These are phyloP conservation scores for Polygonum aviculare DNA, from an alignment of 148 eudicot genomes.

Conservation along the genomic window DNA sequence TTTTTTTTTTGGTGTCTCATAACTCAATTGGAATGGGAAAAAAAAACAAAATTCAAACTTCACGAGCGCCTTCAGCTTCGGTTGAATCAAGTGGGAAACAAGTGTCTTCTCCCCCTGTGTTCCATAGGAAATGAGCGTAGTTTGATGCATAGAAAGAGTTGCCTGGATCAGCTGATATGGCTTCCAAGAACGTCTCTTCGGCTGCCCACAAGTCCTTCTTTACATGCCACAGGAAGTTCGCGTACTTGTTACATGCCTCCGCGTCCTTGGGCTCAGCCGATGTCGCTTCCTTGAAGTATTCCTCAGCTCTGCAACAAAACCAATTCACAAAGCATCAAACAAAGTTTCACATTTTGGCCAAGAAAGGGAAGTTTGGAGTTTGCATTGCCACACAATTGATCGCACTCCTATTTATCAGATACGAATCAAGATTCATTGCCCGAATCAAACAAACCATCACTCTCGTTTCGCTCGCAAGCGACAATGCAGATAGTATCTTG, in stretches of 20 bases:
- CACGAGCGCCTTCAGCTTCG: constrained; percentile 15
- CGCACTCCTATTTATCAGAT: background rate
- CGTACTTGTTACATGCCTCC: constrained; percentile 77
- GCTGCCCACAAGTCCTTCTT: constrained; percentile 92
- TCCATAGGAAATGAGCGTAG: constrained; percentile 90
- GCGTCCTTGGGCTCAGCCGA: constrained; percentile 78
- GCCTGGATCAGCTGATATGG: constrained; percentile 65
- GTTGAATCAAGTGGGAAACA: constrained; percentile 53
- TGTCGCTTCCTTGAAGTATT: constrained; percentile 72
- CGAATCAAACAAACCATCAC: background rate
- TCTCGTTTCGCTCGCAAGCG: background rate
- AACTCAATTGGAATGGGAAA: background rate
- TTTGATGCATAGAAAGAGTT: constrained; percentile 64
- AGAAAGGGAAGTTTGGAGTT: background rate
- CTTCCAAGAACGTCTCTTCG: constrained; percentile 79
- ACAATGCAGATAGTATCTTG: background rate
- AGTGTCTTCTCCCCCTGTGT: constrained; percentile 83
- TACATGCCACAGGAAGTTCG: constrained; percentile 75
- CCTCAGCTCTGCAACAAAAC: constrained; percentile 61
- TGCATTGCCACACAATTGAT: background rate
- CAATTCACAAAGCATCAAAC: background rate
- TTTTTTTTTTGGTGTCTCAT: background rate
- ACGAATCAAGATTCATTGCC: background rate
- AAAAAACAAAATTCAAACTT: background rate
- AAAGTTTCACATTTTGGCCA: background rate